Evolutionary conservation across 306 rosid genomes (phyloP), one percentile per base, ranked within the genome.

Genomic region (Vicia sativa): DNA sequence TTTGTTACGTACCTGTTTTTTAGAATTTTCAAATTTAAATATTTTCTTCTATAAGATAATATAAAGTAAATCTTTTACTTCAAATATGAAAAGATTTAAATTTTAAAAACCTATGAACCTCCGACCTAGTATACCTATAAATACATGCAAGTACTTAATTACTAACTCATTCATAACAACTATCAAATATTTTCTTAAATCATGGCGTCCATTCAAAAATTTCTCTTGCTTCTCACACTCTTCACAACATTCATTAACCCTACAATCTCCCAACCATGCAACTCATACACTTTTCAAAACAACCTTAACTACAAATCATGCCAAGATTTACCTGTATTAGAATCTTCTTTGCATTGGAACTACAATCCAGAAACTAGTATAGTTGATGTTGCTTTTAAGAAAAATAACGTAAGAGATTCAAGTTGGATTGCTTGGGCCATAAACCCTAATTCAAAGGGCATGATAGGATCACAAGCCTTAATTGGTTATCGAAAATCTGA

Each of bases 391-490:
- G 84, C 86, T 0, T 81, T 67, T 72, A 67, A 43, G 26, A 67
- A 74, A 14, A 11, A 53, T 0, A 50, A 60, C 0, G 62, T 26
- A 1, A 45, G 52, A 25, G 11, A 25, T 1, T 57, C 82, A 0
- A 29, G 54, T 10, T 85, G 83, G 9, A 37, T 37, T 37, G 8
- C 41, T 7, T 37, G 41, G 41, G 9, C 2, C 41, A 37, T 7
- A 37, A 85, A 82, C 26, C 87, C 87, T 1, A 81, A 66, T 0
- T 67, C 79, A 10, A 71, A 41, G 1, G 87, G 85, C 0, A 82
- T 85, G 89, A 8, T 71, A 0, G 87, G 83, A 0, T 67, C 85
- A 0, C 85, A 85, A 56, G 66, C 87, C 6, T 14, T 79, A 0
- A 49, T 79, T 0, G 77, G 81, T 0, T 21, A 52, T 6, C 8